Evolutionary conservation across 192 early-diverging fungal genomes (phyloP).

Genomic region (Rhizophagus clarus): DNA sequence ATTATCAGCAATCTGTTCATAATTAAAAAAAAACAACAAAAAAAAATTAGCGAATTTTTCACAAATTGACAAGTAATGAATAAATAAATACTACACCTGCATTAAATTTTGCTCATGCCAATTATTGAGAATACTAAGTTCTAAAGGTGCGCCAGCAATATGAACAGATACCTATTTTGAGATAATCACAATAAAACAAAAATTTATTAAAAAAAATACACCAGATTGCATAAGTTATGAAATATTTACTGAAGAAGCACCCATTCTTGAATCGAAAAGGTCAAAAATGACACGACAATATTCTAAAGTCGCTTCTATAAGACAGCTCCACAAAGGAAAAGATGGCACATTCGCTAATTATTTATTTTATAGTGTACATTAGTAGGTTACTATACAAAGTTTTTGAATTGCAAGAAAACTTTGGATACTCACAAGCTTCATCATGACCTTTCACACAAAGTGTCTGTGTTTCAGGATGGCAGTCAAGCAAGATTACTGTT

Average conservation of each 20-base stretch:
- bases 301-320: conserved; percentile 34
- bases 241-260: background rate
- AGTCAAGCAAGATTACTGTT: conserved; percentile 30
- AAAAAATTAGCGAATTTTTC: background rate
- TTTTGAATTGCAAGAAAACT: background rate
- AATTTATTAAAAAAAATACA: background rate
- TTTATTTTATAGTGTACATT: background rate
- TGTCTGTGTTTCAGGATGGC: conserved; percentile 17
- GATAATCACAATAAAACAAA: background rate
- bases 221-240: background rate
- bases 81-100: background rate
- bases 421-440: conserved; percentile 11
- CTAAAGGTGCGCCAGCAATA: conserved; percentile 21
- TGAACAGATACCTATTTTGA: conserved; percentile 33
- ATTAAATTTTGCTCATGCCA: conserved; percentile 34
- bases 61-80: background rate
- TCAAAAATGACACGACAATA: conserved; percentile 36
- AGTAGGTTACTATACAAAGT: background rate
- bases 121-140: conserved; percentile 15
- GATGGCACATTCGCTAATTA: background rate
- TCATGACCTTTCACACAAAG: background rate
- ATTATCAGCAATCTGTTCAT: conserved; percentile 18
- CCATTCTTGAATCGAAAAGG: conserved; percentile 4
- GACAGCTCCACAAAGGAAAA: conserved; percentile 33
- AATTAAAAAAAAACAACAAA: conserved; percentile 1